These are phyloP conservation scores for Casuarina cunninghamiana DNA, from an alignment of 306 rosid species.

Conservation along the genomic window DNA sequence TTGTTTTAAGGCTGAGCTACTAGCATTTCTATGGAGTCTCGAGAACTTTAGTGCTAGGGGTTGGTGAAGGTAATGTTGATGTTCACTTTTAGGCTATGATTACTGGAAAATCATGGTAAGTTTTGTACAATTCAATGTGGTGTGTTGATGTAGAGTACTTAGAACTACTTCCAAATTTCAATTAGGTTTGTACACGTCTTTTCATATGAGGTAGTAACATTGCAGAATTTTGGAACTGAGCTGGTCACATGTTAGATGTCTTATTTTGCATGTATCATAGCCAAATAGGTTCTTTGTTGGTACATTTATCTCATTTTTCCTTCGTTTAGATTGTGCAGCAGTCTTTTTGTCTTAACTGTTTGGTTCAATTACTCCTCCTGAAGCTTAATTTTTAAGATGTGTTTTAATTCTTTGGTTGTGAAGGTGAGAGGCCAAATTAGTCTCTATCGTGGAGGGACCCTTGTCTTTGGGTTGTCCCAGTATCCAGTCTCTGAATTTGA, in stretches of 20 bases:
- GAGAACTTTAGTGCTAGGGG: not conserved
- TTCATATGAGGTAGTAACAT: not conserved
- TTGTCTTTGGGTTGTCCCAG: slow-evolving; percentile 85
- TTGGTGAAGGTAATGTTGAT: not conserved
- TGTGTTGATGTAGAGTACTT: not conserved
- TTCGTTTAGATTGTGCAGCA: not conserved
- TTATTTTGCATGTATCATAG: not conserved
- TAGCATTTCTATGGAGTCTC: not conserved
- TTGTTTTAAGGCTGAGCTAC: not conserved
- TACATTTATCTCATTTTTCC: not conserved
- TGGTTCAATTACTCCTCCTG: not conserved
- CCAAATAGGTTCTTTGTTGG: not conserved
- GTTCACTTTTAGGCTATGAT: not conserved
- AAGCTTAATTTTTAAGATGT: slow-evolving; percentile 23
- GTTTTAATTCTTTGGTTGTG: slow-evolving; percentile 38
- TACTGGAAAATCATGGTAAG: not conserved
- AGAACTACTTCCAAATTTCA: slow-evolving; percentile 4
- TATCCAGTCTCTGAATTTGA: slow-evolving; percentile 96
- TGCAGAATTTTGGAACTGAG: not conserved
- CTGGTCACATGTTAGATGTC: not conserved
- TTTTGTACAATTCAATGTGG: not conserved
- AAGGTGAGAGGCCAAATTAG: slow-evolving; percentile 98
- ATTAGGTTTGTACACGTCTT: too few relatives aligned
- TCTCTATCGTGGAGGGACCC: slow-evolving; percentile 84
- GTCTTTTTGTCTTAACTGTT: not conserved